These are phyloP conservation scores for Cladosporium cucumerinum DNA, from an alignment of 2,329 filamentous ascomycete genomes.

Conservation along the genomic window DNA sequence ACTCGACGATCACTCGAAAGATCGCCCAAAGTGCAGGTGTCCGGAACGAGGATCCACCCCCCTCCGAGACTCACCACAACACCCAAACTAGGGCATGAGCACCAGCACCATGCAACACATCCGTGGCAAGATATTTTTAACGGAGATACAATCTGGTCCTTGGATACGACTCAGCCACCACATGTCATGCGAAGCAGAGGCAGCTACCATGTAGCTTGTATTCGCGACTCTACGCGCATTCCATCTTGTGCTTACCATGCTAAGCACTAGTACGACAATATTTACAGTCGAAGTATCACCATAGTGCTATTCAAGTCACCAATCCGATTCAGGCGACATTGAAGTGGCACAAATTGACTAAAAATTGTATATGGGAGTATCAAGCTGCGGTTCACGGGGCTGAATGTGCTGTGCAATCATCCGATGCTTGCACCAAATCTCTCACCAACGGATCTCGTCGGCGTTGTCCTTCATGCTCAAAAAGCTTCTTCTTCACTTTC, in stretches of 20 bases:
- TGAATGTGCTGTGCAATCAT: background rate
- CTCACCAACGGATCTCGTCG: background rate
- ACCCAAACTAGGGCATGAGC: background rate
- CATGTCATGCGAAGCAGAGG: background rate
- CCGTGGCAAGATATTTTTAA: background rate
- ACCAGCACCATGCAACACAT: background rate
- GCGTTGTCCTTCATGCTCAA: background rate
- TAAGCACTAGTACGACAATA: background rate
- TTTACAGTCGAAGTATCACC: background rate
- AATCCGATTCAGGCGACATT: background rate
- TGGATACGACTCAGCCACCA: background rate
- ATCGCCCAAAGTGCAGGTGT: constrained; percentile 30
- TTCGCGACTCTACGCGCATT: background rate
- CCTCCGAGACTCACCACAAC: constrained; percentile 23
- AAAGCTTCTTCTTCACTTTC: background rate
- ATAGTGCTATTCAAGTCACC: background rate
- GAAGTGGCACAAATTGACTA: background rate
- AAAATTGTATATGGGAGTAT: background rate
- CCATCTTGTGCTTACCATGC: background rate
- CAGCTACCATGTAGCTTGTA: background rate
- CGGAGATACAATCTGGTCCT: background rate
- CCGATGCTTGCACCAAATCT: background rate
- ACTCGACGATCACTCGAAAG: constrained; percentile 25
- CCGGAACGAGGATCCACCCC: constrained; percentile 24
- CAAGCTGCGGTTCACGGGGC: background rate